Percentiles rank a stretch among this genome's conserved stretches.
These are phyloP conservation scores for Arabidopsis arenosa DNA, from an alignment of 345 rosid species.

Conservation along the genomic window DNA sequence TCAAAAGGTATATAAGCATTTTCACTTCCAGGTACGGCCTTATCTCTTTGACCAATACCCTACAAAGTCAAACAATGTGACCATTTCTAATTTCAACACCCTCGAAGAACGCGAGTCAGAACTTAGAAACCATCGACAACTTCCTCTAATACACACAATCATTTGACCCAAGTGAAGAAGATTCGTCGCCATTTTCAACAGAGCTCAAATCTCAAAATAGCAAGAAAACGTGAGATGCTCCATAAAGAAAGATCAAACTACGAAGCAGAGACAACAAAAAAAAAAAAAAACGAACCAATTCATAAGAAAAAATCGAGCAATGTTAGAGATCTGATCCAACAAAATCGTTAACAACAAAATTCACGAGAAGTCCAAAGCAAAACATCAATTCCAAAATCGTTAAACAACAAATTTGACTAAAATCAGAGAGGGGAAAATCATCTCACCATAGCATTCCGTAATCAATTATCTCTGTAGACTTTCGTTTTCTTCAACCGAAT, in stretches of 20 bases:
- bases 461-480: conserved; percentile 51
- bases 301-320: conserved; percentile 35
- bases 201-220: conserved; percentile 32
- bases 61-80: conserved; percentile 41
- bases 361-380: conserved; percentile 23
- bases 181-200: conserved; percentile 43
- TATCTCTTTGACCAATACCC: conserved; percentile 46
- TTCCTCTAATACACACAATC: conserved; percentile 21
- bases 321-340: conserved; percentile 56
- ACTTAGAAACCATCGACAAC: conserved; percentile 9
- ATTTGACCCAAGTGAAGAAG: conserved; percentile 30
- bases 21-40: conserved; percentile 36
- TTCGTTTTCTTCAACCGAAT: conserved; percentile 59
- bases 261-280: conserved; percentile 11
- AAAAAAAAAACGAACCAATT: conserved; percentile 13
- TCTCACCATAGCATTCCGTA: conserved; percentile 92
- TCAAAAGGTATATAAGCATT: conserved; percentile 21
- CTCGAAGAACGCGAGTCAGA: conserved; percentile 44
- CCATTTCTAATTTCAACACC: conserved; percentile 34
- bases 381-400: conserved; percentile 5
- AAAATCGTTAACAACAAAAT: conserved; percentile 30
- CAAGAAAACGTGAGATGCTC: conserved; percentile 13
- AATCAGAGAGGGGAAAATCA: conserved; percentile 12
- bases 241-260: conserved; percentile 31
- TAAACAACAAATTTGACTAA: background rate